Conservation (phyloP, 306 rosid genomes). For the Cucurbita ficifolia region DNA sequence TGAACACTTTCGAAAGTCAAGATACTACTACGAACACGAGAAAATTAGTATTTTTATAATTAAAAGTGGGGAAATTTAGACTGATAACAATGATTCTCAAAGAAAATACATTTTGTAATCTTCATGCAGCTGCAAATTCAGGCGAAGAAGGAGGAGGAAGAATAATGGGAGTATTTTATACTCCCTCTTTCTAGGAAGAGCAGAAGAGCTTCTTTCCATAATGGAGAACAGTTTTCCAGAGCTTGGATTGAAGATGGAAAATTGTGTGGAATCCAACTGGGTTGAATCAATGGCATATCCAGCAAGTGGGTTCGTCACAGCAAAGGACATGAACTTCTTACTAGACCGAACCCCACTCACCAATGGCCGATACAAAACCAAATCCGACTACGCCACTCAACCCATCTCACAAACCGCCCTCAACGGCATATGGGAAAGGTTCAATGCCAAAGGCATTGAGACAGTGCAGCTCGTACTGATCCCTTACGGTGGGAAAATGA, state of each 20-base stretch:
- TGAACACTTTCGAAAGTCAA: too few relatives aligned
- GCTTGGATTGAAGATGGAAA: neutral
- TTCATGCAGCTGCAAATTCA: neutral
- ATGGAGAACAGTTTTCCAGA: neutral
- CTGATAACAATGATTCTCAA: too few relatives aligned
- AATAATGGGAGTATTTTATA: neutral
- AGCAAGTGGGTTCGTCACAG: conserved; percentile 21
- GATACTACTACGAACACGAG: too few relatives aligned
- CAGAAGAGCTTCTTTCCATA: neutral
- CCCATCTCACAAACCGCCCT: conserved; percentile 26
- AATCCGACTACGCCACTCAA: conserved; percentile 46
- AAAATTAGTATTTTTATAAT: too few relatives aligned
- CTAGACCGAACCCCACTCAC: conserved; percentile 21
- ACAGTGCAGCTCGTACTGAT: conserved; percentile 29
- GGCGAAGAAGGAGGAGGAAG: neutral
- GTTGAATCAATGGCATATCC: conserved; percentile 43
- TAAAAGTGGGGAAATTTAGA: too few relatives aligned
- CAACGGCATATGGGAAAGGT: conserved; percentile 25
- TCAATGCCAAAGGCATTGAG: conserved; percentile 22
- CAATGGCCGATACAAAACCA: conserved; percentile 26
- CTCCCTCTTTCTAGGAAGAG: neutral
- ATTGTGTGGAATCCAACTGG: conserved; percentile 14
- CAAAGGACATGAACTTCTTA: conserved; percentile 22
- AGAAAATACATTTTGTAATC: too few relatives aligned
- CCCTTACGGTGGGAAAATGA: conserved; percentile 69